phyloP scores from a whole-genome alignment of 176 grass and related monocot genomes.

The Calamus simplicifolius region DNA sequence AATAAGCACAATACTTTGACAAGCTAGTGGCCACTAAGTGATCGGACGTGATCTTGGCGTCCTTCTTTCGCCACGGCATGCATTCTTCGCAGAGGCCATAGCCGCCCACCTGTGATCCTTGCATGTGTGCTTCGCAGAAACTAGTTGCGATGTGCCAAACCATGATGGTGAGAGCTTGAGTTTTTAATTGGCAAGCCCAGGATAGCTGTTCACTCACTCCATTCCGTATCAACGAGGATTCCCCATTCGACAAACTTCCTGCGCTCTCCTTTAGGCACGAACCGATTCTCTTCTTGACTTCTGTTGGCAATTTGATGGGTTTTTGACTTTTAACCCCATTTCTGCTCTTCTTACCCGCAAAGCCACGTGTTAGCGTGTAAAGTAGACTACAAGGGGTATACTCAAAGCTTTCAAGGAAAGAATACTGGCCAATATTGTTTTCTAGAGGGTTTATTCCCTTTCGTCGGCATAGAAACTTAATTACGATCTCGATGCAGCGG shows the following conservation, averaged over 20 bases:
- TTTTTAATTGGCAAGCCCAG: not conserved
- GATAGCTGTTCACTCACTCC: not conserved
- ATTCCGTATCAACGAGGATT: not conserved
- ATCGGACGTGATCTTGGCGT: no score
- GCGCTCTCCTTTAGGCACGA: no score
- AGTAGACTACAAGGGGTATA: no score
- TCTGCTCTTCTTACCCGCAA: not conserved
- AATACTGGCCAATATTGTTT: constrained; percentile 7
- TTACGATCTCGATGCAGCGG: not conserved
- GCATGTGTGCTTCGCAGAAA: constrained; percentile 1
- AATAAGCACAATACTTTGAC: constrained; percentile 22
- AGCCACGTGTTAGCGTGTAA: not conserved
- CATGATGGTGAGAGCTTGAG: not conserved
- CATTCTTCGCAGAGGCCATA: no score
- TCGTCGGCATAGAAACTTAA: not conserved
- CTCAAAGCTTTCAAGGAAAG: constrained; percentile 2
- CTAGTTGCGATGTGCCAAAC: constrained; percentile 25
- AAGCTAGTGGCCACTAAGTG: not conserved
- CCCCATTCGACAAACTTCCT: no score
- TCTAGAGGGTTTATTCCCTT: not conserved
- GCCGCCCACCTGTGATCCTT: no score
- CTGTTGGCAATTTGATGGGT: not conserved
- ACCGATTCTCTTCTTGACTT: constrained; percentile 4
- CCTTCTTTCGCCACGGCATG: no score
- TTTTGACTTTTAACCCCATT: not conserved